phyloP scores from a whole-genome alignment of 2,329 filamentous ascomycete genomes.

The Penicillium corylophilum region DNA sequence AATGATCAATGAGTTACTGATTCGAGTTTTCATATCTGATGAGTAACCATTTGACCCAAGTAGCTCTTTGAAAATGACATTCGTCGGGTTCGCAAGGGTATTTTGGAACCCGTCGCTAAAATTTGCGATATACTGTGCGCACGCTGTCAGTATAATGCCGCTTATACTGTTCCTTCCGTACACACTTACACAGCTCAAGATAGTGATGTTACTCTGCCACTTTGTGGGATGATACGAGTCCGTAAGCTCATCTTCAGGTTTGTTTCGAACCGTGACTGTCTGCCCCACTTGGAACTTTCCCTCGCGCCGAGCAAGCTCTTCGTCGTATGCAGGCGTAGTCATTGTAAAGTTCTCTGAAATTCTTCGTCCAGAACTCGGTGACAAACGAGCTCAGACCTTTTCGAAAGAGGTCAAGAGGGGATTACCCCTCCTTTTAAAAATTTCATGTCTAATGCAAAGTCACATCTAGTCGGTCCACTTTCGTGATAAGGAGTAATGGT shows the following conservation, averaged over 20 bases:
- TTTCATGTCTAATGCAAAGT: background rate
- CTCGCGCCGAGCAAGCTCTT: background rate
- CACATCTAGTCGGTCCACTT: background rate
- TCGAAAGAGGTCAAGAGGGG: background rate
- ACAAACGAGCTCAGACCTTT: background rate
- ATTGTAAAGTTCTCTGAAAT: background rate
- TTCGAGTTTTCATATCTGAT: constrained; percentile 31
- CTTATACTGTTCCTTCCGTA: background rate
- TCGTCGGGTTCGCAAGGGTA: constrained; percentile 31
- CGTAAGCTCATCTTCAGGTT: constrained; percentile 2
- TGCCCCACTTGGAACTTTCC: background rate
- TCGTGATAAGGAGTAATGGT: background rate
- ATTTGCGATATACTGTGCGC: constrained; percentile 29
- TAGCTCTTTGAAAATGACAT: constrained; percentile 33
- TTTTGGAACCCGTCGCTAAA: constrained; percentile 36
- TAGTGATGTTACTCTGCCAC: constrained; percentile 31
- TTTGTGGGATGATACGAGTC: constrained; percentile 20
- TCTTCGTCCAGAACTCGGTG: background rate
- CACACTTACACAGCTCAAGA: constrained; percentile 29
- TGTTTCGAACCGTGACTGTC: background rate
- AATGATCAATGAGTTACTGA: constrained; percentile 31
- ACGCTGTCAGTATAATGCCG: background rate
- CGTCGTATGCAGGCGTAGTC: background rate
- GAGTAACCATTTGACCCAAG: constrained; percentile 24
- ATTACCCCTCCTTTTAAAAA: background rate